phyloP scores from a whole-genome alignment of 129 eudicot genomes.

The carrot (Daucus carota) region DH1_v3.0 NC_030382.2:35067501-35068000 shows the following conservation, averaged over 20 bases:
- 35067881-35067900: conserved; percentile 79
- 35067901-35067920: conserved; percentile 91
- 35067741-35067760: background rate
- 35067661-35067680: conserved; percentile 31
- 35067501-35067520: background rate
- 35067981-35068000: background rate
- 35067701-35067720: background rate
- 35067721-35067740: background rate
- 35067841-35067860: conserved; percentile 84
- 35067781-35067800: conserved; percentile 43
- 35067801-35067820: conserved; percentile 87
- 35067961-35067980: background rate
- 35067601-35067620: conserved; percentile 85
- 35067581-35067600: conserved; percentile 98
- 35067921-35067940: background rate
- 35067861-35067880: conserved; percentile 91
- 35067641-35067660: conserved; percentile 63
- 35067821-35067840: conserved; percentile 93
- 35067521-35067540: conserved; percentile 5
- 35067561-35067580: conserved; percentile 87
- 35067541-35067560: conserved; percentile 65
- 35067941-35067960: background rate
- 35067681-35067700: background rate
- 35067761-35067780: conserved; percentile 1
- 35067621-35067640: conserved; percentile 94